A percentile compares a stretch with the other conserved stretches of the same genome.
Evolutionary conservation across 2,329 filamentous ascomycete genomes (phyloP).

Genomic region (Orbilia oligospora): DNA sequence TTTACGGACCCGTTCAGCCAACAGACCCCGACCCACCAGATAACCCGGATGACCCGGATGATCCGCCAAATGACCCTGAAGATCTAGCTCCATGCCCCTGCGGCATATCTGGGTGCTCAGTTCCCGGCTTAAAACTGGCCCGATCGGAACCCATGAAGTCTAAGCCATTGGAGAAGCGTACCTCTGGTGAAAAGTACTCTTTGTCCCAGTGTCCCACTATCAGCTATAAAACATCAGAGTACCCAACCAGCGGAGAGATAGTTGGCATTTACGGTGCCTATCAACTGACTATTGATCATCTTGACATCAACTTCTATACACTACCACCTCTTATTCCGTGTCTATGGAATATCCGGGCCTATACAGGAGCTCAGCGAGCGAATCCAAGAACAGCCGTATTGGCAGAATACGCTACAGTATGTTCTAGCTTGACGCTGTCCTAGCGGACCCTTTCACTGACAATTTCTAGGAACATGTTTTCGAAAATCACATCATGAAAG

Average conservation of each 20-base stretch:
- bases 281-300: not conserved
- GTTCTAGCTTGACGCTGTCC: not conserved
- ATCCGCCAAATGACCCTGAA: not conserved
- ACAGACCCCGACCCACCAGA: slow-evolving; percentile 20
- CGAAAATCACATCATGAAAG: slow-evolving; percentile 28
- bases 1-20: slow-evolving; percentile 5
- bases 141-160: slow-evolving; percentile 23
- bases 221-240: not conserved
- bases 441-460: not conserved
- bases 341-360: slow-evolving; percentile 7
- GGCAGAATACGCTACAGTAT: slow-evolving; percentile 20
- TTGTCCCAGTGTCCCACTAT: not conserved
- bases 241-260: not conserved
- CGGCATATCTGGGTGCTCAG: not conserved
- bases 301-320: slow-evolving; percentile 2
- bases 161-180: slow-evolving; percentile 14
- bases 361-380: not conserved
- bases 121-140: not conserved
- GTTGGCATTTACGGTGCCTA: not conserved
- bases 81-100: slow-evolving; percentile 24
- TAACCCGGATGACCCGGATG: slow-evolving; percentile 1
- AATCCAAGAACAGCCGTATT: not conserved
- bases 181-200: not conserved
- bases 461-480: slow-evolving; percentile 17
- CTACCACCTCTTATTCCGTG: slow-evolving; percentile 10